Percentiles rank a stretch among this genome's conserved stretches.
These are phyloP conservation scores for Xylaria bambusicola DNA, from an alignment of 495 filamentous ascomycete species.

Conservation along the genomic window DNA sequence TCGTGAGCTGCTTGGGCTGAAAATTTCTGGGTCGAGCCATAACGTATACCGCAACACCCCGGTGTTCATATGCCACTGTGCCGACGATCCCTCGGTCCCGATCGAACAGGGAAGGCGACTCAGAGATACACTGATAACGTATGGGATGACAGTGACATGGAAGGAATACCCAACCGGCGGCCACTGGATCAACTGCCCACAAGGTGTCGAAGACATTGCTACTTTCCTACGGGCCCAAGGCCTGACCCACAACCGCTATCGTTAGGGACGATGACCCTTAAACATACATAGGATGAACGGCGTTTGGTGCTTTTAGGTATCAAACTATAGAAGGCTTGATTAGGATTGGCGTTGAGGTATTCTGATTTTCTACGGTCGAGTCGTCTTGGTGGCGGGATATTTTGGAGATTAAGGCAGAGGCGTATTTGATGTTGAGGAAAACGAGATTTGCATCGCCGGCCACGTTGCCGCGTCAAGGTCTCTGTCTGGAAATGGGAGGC, in stretches of 20 bases:
- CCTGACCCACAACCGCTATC: too few relatives aligned
- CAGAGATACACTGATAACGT: slow-evolving; percentile 22
- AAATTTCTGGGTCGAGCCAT: background rate
- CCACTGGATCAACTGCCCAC: slow-evolving; percentile 47
- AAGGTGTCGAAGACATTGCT: slow-evolving; percentile 47
- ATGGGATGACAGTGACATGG: slow-evolving; percentile 42
- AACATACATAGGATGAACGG: too few relatives aligned
- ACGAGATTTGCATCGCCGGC: background rate
- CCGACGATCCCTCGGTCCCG: slow-evolving; percentile 44
- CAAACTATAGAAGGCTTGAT: too few relatives aligned
- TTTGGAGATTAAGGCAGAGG: too few relatives aligned
- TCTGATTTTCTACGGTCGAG: too few relatives aligned
- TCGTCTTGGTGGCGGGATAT: too few relatives aligned
- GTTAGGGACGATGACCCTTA: too few relatives aligned
- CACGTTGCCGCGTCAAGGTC: background rate
- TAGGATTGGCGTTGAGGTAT: too few relatives aligned
- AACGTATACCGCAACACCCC: slow-evolving; percentile 23
- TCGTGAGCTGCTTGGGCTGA: background rate
- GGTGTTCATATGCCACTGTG: slow-evolving; percentile 49
- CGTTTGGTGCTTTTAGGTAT: too few relatives aligned
- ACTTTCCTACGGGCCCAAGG: slow-evolving; percentile 27
- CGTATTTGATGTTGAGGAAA: too few relatives aligned
- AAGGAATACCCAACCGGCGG: slow-evolving; percentile 46
- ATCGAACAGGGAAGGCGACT: slow-evolving; percentile 37
- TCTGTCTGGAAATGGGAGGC: background rate